Percentiles rank a stretch among this genome's conserved stretches.
Conservation (phyloP, 1,284 basidiomycete genomes). For the Takashimella koratensis region DNA sequence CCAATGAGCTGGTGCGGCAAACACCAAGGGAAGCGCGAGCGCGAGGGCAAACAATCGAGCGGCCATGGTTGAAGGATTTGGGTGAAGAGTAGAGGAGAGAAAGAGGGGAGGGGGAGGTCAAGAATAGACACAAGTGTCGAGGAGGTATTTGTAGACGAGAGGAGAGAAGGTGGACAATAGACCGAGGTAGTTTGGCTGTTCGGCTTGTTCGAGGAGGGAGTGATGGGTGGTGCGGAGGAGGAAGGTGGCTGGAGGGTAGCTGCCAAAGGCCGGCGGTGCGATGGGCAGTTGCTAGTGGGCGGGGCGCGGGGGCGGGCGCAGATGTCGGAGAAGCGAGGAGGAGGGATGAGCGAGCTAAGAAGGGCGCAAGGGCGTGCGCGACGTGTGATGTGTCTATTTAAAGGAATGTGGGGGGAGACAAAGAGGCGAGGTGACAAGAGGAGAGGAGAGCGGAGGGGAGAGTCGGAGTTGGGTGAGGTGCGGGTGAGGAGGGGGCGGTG, state of each 20-base stretch:
- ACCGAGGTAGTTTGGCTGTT: no score
- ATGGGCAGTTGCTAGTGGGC: no score
- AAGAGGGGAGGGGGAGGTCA: neutral
- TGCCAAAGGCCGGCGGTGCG: no score
- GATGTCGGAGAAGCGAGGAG: neutral
- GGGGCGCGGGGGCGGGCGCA: neutral
- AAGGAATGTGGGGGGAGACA: no score
- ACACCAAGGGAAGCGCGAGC: slow-evolving; percentile 3
- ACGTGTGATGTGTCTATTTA: no score
- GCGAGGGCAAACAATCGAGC: slow-evolving; percentile 3
- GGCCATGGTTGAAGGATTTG: neutral
- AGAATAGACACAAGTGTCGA: no score
- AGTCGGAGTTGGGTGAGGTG: neutral
- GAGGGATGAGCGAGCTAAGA: neutral
- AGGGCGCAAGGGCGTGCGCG: neutral
- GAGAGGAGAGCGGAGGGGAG: neutral
- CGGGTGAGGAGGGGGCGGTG: neutral
- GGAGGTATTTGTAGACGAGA: neutral
- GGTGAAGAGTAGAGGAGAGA: slow-evolving; percentile 6
- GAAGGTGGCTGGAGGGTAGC: no score
- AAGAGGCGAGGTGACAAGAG: no score
- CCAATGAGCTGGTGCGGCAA: slow-evolving; percentile 6
- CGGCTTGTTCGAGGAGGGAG: no score
- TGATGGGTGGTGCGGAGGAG: no score
- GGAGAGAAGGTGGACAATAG: no score